Conservation (phyloP, 2,329 filamentous ascomycete species). For the Talaromyces sp. region DNA sequence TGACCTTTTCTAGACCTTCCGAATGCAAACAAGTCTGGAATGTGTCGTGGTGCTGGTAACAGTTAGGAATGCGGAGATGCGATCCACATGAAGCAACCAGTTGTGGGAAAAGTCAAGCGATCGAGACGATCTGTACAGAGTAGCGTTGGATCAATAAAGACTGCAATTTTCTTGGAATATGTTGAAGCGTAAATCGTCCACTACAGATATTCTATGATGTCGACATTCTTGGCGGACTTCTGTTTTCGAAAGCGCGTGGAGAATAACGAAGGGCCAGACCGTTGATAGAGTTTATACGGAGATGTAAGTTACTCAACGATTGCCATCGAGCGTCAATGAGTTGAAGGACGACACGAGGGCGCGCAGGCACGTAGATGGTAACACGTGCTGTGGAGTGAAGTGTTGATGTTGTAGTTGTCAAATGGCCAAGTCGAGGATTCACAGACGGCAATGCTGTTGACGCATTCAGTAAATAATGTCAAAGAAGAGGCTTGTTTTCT, state of each 20-base stretch:
- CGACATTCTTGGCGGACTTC: neutral
- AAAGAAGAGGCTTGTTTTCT: neutral
- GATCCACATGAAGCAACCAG: neutral
- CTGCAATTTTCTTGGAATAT: neutral
- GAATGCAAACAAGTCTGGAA: slow-evolving; percentile 17
- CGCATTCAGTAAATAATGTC: slow-evolving; percentile 13
- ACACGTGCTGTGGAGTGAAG: slow-evolving; percentile 6
- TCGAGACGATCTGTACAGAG: neutral
- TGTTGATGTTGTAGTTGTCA: neutral
- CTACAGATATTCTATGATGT: slow-evolving; percentile 5
- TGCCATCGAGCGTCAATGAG: neutral
- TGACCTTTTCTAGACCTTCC: slow-evolving; percentile 8
- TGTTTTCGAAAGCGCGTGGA: slow-evolving; percentile 14
- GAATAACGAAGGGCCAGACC: neutral
- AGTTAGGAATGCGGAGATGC: slow-evolving; percentile 13
- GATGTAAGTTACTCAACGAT: slow-evolving; percentile 1
- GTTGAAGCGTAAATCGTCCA: neutral
- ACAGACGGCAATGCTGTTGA: neutral
- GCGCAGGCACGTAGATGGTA: neutral
- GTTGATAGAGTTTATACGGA: neutral
- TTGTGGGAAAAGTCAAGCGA: neutral
- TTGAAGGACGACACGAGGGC: neutral
- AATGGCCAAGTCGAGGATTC: neutral
- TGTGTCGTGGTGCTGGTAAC: slow-evolving; percentile 14
- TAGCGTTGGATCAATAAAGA: neutral